Base-by-base conservation (phyloP, 2,329 filamentous ascomycete species). In the Cladosporium austrohemisphaericum region DNA sequence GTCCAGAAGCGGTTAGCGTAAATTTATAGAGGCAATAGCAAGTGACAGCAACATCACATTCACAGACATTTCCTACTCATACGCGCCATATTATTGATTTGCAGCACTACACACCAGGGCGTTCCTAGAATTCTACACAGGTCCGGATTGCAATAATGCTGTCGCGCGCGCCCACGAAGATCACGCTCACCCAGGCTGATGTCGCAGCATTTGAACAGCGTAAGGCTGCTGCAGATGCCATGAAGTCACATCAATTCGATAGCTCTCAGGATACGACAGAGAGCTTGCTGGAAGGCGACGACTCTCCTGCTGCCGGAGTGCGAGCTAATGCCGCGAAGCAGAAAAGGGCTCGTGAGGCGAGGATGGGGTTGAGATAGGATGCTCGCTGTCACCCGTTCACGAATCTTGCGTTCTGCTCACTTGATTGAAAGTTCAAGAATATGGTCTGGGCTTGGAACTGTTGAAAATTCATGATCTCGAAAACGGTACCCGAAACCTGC, bases 91-190 rank as follows among this genome's bases (percentile, higher is more conserved):
- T n/a, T 28, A 28, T 28, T 28, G 25, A 28, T 28, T 28, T 6
- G 25, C 11, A n/a, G n/a, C n/a, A n/a, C 5, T 11, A 31, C 6
- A 31, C 5, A 31, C n/a, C n/a, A n/a, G n/a, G n/a, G n/a, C n/a
- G n/a, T n/a, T 7, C 9, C 28, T 31, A n/a, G 28, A 5, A 31
- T 31, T 16, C n/a, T 3, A 22, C 29, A 5, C 31, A n/a, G n/a
- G n/a, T n/a, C n/a, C n/a, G n/a, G n/a, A n/a, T n/a, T n/a, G n/a
- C n/a, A n/a, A 35, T 18, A 14, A 68, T 68, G 66, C 56, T 68
- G 2, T 65, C 65, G 22, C 62, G 66, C 13, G 63, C 63, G 31
- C 53, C 65, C 4, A 68, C 66, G 7, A 66, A 65, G 36, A 63
- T 68, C 36, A 57, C 57, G 6, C 59, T 67, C 18, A 64, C 61